Evolutionary conservation across 1,284 basidiomycete species (phyloP).

Genomic region (Heterobasidion irregulare): DNA sequence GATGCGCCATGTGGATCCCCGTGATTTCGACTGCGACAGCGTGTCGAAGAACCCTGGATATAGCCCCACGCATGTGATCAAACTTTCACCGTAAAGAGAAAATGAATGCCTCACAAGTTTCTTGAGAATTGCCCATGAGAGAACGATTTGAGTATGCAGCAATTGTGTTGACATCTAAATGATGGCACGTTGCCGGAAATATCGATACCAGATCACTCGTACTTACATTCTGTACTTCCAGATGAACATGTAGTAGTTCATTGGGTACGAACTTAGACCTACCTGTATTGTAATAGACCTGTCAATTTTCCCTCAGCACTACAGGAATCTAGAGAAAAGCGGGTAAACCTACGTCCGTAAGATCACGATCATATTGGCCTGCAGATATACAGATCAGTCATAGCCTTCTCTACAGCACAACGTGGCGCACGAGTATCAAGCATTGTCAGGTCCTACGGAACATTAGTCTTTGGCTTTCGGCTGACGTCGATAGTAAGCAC

Average conservation of each 20-base stretch:
- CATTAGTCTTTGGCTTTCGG: background rate
- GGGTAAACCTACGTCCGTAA: constrained; percentile 39
- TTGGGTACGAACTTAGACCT: constrained; percentile 4
- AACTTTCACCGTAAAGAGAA: background rate
- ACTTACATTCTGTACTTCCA: constrained; percentile 21
- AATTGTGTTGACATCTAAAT: constrained; percentile 33
- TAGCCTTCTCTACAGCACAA: background rate
- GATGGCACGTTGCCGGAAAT: too few relatives aligned
- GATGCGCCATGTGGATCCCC: constrained; percentile 52
- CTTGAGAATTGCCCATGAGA: constrained; percentile 51
- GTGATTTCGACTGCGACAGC: constrained; percentile 35
- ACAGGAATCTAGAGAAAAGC: background rate
- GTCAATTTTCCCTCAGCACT: background rate
- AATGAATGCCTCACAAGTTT: constrained; percentile 33
- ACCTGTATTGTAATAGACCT: constrained; percentile 53
- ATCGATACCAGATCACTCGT: background rate
- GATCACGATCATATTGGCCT: constrained; percentile 56
- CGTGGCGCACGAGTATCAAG: constrained; percentile 44
- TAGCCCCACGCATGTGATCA: background rate
- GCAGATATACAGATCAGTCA: constrained; percentile 1
- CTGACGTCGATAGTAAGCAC: too few relatives aligned
- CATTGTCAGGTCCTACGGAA: constrained; percentile 41
- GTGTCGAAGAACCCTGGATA: constrained; percentile 43
- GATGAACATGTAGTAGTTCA: background rate
- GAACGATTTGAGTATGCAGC: constrained; percentile 38